Evolutionary conservation across 768 basidiomycete species (phyloP).

Genomic region (Rhizopogon sp.): DNA sequence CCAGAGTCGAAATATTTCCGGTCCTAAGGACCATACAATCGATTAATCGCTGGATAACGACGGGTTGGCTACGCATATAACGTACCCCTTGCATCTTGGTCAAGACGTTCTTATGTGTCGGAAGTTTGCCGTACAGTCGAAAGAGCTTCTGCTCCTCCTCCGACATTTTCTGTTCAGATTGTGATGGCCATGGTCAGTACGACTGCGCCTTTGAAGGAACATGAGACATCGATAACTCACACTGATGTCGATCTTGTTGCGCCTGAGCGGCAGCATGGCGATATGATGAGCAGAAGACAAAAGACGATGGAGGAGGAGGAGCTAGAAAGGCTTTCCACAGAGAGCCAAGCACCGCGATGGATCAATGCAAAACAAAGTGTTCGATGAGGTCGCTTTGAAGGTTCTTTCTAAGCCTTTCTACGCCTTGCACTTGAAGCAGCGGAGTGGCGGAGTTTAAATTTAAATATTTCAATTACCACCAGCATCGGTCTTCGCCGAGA

Average conservation of each 20-base stretch:
- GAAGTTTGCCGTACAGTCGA: conserved; percentile 90
- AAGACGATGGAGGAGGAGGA: conserved; percentile 19
- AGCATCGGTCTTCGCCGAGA: conserved; percentile 1
- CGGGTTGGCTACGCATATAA: background rate
- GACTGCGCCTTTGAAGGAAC: conserved; percentile 9
- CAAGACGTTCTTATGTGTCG: conserved; percentile 88
- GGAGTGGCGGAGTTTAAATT: conserved; percentile 24
- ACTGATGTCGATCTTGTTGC: conserved; percentile 93
- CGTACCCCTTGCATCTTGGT: conserved; percentile 93
- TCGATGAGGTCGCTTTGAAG: background rate
- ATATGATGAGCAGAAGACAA: conserved; percentile 10
- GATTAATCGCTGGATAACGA: conserved; percentile 3
- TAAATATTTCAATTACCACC: conserved; percentile 1
- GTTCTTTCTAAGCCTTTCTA: conserved; percentile 8
- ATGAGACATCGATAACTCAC: conserved; percentile 41
- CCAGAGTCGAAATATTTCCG: conserved; percentile 99
- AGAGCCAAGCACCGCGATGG: background rate
- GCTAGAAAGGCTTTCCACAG: conserved; percentile 16
- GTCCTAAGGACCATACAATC: conserved; percentile 50
- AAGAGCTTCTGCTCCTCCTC: conserved; percentile 94
- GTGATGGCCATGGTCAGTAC: conserved; percentile 10
- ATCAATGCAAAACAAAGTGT: background rate
- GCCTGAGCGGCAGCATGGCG: conserved; percentile 68
- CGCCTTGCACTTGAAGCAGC: conserved; percentile 13
- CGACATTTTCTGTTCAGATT: conserved; percentile 56